Base-by-base conservation (phyloP, 106 monocot species). In the Dactylorhiza incarnata region DNA sequence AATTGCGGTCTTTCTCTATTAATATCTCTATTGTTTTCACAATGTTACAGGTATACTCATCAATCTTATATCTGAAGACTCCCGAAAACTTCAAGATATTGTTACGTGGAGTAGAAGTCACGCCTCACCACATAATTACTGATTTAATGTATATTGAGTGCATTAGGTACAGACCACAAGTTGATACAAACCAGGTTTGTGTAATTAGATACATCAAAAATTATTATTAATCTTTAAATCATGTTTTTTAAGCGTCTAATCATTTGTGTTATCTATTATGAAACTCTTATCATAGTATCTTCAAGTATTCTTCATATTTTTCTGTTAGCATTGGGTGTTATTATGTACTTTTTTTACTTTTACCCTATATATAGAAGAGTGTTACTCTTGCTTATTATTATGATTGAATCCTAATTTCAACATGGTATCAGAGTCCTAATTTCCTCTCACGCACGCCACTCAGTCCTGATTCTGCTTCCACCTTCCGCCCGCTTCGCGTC, bases 141-240 rank as follows among this genome's bases (percentile, higher is more conserved):
- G 93, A 90, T 79, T 73, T 95, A 20, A 84, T 81, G 63, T 95
- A 85, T 76, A 54, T 85, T 6, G 90, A 95, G 78, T 95, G 92
- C 51, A 82, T 95, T 75, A 73, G 82, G 65, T 95, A 95, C 74
- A 83, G 72, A 74, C 95, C 92, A 63, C 85, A 88, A 82, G 78
- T 90, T 86, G 88, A 77, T 45, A 88, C 85, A 74, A 46, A 62
- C n/a, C 79, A 53, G 92, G 95, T 91, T 77, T 25, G 74, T 79
- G 24, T 75, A 78, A 75, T 14, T 76, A 46, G 25, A 68, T 84
- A 5, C 49, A 26, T 58, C 24, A 46, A 79, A 45, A 56, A 54
- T 19, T 16, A 12, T 9, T 9, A 11, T 65, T 65, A 11, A 12
- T 26, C 65, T 13, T 26, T 29, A 9, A 13, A 20, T 5, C 0